Base-by-base conservation (phyloP, 257 asterid species). In the Thymus quinquecostatus region DNA sequence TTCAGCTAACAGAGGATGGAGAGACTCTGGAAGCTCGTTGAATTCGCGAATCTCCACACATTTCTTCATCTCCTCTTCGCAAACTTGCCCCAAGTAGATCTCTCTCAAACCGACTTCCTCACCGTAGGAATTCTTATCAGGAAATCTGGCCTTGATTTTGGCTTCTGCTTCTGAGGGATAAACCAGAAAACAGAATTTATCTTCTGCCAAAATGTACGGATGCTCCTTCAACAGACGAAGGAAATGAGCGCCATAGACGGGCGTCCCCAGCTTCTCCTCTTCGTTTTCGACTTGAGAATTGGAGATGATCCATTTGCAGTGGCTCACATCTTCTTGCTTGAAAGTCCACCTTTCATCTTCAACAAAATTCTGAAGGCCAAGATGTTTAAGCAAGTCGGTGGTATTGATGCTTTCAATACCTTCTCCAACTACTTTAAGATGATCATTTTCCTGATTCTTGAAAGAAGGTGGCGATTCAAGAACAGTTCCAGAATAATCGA, bases 1-100 rank as follows among this genome's bases (percentile, higher is more conserved):
- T n/a, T 67, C 68, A 60, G 27, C 30, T 30, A 78, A 62, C 56
- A 79, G 45, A 41, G 27, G 71, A 12, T 21, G 60, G 28, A 70
- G 41, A 28, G 45, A 68, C 10, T 29, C 32, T 11, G 86, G 88
- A 71, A 30, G 74, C 41, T 47, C 1, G 8, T 43, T 11, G 12
- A 83, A 81, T 43, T 75, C 84, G 1, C 82, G 75, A 28, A 83
- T 73, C 61, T 83, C 88, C 78, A 83, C 60, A 62, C 70, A 61
- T 32, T 60, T 66, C 5, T 38, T 29, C 49, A 56, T 34, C 49
- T 51, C 49, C 34, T 13, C 27, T 1, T 6, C 34, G 36, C 65
- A 58, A 11, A 64, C 64, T 43, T 76, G 71, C 27, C 32, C 10
- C 12, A 77, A 55, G 8, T 45, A 69, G 44, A 49, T 63, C 33